Evolutionary conservation across 352 stramenopile species (phyloP), one percentile per base, ranked within the genome.

Genomic region (Phytopythium montanum): DNA sequence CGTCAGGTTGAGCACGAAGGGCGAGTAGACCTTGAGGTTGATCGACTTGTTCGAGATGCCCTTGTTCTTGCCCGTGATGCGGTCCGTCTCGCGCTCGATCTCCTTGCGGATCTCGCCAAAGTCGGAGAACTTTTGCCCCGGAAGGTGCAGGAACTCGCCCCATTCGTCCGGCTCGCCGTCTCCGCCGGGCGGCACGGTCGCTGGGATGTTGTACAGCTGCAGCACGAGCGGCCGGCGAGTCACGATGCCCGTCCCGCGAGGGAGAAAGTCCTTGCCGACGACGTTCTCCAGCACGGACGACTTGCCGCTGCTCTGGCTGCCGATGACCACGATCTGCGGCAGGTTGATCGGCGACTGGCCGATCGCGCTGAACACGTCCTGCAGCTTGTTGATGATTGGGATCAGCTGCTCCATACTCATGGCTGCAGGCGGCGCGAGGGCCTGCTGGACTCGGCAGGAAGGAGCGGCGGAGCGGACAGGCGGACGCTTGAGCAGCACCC

Each of bases 381-480:
- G 97, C 12, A 99, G 88, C 82, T 99, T 99, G 73, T 99, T 99
- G 64, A 99, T 98, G 66, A 99, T 98, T 36, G 97, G 96, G 72
- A 99, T 99, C 21, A 99, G 85, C 75, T 99, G 90, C 62, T 99
- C 96, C 97, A 99, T 99, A 33, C 57, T 60, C 39, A 44, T 44
- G n/a, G 29, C 21, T 26, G 41, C 50, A 45, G 45, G 45, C 25
- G 28, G 25, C 46, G 46, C 46, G 5, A n/a, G n/a, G 5, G 33
- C 33, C 33, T 38, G 9, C 33, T 38, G 10, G 9, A 38, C 33
- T 38, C 33, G 2, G 31, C n/a, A n/a, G n/a, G n/a, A n/a, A n/a
- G n/a, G n/a, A n/a, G n/a, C n/a, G n/a, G n/a, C n/a, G n/a, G n/a
- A n/a, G n/a, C n/a, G n/a, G n/a, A n/a, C n/a, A n/a, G n/a, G n/a